Evolutionary conservation across 257 asterid species (phyloP).

Genomic region (Jaltomata sinuosa): DNA sequence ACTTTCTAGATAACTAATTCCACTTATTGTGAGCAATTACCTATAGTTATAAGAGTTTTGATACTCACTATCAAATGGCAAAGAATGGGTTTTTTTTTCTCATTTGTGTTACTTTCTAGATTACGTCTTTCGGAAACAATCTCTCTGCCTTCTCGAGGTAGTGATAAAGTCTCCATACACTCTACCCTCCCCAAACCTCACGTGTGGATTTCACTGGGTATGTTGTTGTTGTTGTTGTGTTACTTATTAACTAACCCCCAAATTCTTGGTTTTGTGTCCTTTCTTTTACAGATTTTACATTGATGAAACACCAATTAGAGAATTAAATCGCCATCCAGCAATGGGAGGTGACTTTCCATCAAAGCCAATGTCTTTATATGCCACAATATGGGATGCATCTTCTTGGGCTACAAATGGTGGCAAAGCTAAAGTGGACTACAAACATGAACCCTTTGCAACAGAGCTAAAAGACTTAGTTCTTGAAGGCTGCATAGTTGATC

Average conservation of each 20-base stretch:
- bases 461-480: conserved; percentile 61
- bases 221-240: no score
- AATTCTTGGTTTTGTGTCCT: not conserved
- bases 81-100: not conserved
- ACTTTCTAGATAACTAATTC: not conserved
- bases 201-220: no score
- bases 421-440: conserved; percentile 61
- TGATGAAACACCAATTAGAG: conserved; percentile 72
- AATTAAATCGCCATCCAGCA: conserved; percentile 28
- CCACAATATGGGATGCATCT: conserved; percentile 96
- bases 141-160: no score
- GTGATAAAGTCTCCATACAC: no score
- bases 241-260: not conserved
- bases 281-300: conserved; percentile 51
- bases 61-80: not conserved
- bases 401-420: conserved; percentile 96
- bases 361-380: conserved; percentile 88
- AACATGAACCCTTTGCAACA: conserved; percentile 58
- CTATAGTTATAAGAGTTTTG: no score
- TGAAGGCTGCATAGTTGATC: conserved; percentile 74
- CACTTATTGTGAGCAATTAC: not conserved
- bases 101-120: no score
- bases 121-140: no score
- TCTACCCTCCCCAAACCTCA: no score
- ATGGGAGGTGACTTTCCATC: conserved; percentile 84